These are phyloP conservation scores for Syzygium aqueum DNA, from an alignment of 345 rosid genomes.

Conservation along the genomic window DNA sequence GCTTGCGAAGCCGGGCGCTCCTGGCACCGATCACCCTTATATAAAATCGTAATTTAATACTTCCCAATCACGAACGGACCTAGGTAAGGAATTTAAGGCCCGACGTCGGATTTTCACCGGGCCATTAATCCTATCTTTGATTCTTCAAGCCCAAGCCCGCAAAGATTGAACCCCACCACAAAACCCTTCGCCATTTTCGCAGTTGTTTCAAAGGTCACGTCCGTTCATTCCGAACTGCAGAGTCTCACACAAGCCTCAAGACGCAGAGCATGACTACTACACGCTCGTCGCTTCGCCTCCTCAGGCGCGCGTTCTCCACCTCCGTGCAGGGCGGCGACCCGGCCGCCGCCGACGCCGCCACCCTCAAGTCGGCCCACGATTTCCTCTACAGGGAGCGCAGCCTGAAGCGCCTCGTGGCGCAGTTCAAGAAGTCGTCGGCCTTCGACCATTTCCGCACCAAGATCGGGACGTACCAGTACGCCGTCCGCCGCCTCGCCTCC, in stretches of 20 bases:
- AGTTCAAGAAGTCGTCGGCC: conserved; percentile 45
- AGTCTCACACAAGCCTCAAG: neutral
- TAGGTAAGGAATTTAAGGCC: neutral
- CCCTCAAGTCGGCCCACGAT: conserved; percentile 9
- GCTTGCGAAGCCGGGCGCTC: no score
- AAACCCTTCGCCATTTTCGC: neutral
- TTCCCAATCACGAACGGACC: neutral
- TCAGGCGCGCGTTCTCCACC: conserved; percentile 23
- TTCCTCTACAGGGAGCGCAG: conserved; percentile 42
- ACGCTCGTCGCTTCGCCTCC: conserved; percentile 26
- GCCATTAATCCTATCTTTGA: neutral
- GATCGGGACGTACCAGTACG: conserved; percentile 25
- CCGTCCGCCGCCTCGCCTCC: conserved; percentile 57
- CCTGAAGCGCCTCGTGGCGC: conserved; percentile 45
- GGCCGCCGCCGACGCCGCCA: conserved; percentile 4
- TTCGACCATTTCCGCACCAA: conserved; percentile 44
- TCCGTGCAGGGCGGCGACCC: neutral
- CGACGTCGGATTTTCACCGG: neutral
- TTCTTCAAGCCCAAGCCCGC: neutral
- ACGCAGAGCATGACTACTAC: conserved; percentile 9
- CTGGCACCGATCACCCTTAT: neutral
- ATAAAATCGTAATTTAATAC: neutral
- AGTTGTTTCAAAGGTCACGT: neutral
- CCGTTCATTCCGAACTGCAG: neutral
- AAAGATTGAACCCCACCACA: neutral